Evolutionary conservation across 1,284 basidiomycete genomes (phyloP), one percentile per base, ranked within the genome.

Genomic region (Stygiomarasmius scandens): DNA sequence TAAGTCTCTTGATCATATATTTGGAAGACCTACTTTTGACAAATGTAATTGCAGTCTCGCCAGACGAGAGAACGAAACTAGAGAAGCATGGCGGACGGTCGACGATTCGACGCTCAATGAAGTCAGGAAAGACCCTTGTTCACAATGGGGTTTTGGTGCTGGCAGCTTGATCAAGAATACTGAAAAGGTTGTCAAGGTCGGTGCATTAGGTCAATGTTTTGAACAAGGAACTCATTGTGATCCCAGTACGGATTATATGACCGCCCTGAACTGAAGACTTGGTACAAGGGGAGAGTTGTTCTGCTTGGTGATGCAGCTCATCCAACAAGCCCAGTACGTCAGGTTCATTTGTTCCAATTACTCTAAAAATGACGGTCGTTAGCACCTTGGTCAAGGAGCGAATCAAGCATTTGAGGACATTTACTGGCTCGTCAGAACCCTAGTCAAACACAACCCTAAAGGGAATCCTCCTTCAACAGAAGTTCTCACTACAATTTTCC

Each of bases 301-400:
- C 69, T 78, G n/a, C 63, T 77, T 22, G 77, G 77, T 6, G 77
- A 78, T 59, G 68, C 75, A 1, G 77, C 75, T 47, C 78, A 81
- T 59, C 80, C 80, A 3, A 83, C 76, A 74, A 52, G 78, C 73
- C 66, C 64, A 60, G 70, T 61, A 48, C 27, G 55, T 53, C 23
- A 16, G 38, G 22, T 19, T 11, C 22, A 9, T n/a, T 27, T 56
- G 45, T 38, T 53, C 52, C 49, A 54, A 52, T n/a, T 50, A 58
- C 10, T 1, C n/a, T 52, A 20, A 52, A 38, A n/a, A n/a, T n/a
- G n/a, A 29, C 38, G 24, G 16, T 45, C 25, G 3, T 25, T 50
- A 80, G 77, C 79, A 81, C 61, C 71, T 81, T 19, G 78, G 79
- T 1, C 79, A 81, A 67, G 79, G 78, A 23, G 77, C 79, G 5